Percentiles rank a stretch among this genome's conserved stretches.
Evolutionary conservation across 352 stramenopile genomes (phyloP).

Genomic region (Phytophthora cactorum): DNA sequence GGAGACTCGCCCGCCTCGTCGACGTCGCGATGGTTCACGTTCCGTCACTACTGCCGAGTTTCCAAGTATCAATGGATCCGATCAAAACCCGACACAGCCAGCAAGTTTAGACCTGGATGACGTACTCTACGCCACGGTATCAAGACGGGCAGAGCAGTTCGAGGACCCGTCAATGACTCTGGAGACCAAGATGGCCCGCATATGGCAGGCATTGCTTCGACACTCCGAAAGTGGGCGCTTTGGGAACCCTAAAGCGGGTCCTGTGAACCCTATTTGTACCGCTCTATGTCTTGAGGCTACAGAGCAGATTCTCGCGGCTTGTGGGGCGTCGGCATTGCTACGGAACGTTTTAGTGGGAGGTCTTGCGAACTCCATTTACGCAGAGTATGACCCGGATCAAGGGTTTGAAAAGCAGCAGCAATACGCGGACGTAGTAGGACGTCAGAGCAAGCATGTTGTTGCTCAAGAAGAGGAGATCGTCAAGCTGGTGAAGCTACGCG

Average conservation of each 20-base stretch:
- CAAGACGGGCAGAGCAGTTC: constrained; percentile 19
- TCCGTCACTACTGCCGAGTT: constrained; percentile 7
- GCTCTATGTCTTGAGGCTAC: constrained; percentile 63
- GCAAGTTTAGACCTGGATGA: constrained; percentile 27
- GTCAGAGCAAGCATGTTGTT: constrained; percentile 32
- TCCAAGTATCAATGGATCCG: constrained; percentile 14
- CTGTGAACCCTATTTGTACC: constrained; percentile 63
- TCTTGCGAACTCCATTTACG: constrained; percentile 70
- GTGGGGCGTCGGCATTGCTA: constrained; percentile 47
- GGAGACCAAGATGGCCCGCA: constrained; percentile 56
- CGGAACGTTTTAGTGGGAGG: constrained; percentile 57
- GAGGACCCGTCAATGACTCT: constrained; percentile 31
- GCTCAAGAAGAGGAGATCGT: constrained; percentile 30
- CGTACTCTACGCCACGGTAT: constrained; percentile 27
- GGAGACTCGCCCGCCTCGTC: constrained; percentile 34
- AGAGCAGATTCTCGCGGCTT: constrained; percentile 40
- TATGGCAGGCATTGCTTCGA: constrained; percentile 67
- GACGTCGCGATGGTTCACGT: constrained; percentile 14
- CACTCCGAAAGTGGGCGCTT: constrained; percentile 68
- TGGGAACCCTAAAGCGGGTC: constrained; percentile 22
- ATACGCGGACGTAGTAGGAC: constrained; percentile 46
- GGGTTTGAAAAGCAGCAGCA: constrained; percentile 44
- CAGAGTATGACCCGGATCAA: constrained; percentile 48
- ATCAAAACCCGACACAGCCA: not conserved
- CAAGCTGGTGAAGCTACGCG: constrained; percentile 26